phyloP scores from a whole-genome alignment of 2,329 filamentous ascomycete species.

The Claviceps quebecensis region DNA sequence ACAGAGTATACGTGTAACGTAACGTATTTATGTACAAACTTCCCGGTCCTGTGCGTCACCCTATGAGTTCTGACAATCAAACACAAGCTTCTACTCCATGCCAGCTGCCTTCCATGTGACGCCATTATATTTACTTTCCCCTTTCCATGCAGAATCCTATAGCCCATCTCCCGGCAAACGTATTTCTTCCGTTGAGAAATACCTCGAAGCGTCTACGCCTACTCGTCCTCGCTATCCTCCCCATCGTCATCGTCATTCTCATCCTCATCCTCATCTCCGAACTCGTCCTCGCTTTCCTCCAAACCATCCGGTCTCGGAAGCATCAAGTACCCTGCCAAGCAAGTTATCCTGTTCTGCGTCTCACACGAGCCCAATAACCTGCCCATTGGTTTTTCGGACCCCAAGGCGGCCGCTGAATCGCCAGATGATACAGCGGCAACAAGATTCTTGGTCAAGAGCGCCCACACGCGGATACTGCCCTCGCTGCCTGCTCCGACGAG shows the following conservation, averaged over 20 bases:
- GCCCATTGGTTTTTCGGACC: conserved; percentile 33
- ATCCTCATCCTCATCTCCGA: conserved; percentile 26
- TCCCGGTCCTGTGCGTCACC: too few species aligned
- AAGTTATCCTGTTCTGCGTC: conserved; percentile 81
- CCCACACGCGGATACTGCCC: conserved; percentile 71
- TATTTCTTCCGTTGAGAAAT: background rate
- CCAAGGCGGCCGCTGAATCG: conserved; percentile 5
- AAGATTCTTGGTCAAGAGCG: conserved; percentile 32
- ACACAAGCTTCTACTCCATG: too few species aligned
- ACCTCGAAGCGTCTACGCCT: background rate
- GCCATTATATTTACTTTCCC: too few species aligned
- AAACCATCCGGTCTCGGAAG: conserved; percentile 48
- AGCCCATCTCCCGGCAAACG: background rate
- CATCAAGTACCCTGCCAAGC: conserved; percentile 77
- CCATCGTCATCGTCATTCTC: conserved; percentile 21
- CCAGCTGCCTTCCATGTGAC: too few species aligned
- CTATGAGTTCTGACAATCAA: too few species aligned
- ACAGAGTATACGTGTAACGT: too few species aligned
- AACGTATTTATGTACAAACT: too few species aligned
- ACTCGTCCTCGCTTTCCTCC: conserved; percentile 43
- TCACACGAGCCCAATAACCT: conserved; percentile 63
- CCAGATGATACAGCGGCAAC: conserved; percentile 15
- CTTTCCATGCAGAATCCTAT: too few species aligned
- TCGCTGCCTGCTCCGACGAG: conserved; percentile 72
- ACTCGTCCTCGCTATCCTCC: conserved; percentile 4